Percentiles rank a stretch among this genome's conserved stretches.
Evolutionary conservation across 2,329 filamentous ascomycete species (phyloP).

Genomic region (Rhynchosporium graminicola): DNA sequence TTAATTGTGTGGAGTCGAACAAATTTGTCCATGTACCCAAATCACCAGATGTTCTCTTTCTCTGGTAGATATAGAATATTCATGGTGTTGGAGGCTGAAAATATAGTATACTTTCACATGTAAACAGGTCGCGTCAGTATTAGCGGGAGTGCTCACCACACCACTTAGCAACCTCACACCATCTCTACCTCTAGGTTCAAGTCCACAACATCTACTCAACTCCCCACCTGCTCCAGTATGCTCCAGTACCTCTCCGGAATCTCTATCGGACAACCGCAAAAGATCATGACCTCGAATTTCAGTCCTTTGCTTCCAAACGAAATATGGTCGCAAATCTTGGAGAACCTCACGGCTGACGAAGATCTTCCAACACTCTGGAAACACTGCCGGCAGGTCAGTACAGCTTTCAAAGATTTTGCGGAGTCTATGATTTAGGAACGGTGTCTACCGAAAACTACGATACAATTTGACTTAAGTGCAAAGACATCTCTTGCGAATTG

Average conservation of each 20-base stretch:
- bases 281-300: neutral
- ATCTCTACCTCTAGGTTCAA: too few relatives aligned
- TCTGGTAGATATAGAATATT: too few relatives aligned
- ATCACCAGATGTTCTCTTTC: too few relatives aligned
- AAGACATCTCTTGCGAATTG: neutral
- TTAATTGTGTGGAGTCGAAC: too few relatives aligned
- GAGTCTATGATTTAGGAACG: conserved; percentile 26
- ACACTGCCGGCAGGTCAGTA: conserved; percentile 25
- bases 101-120: neutral
- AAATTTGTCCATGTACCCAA: too few relatives aligned
- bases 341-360: conserved; percentile 19
- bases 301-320: conserved; percentile 25
- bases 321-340: conserved; percentile 26
- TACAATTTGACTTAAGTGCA: conserved; percentile 25
- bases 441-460: conserved; percentile 24
- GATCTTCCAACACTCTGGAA: conserved; percentile 27
- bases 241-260: too few relatives aligned
- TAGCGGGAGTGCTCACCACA: too few relatives aligned
- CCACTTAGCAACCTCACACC: too few relatives aligned
- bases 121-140: neutral
- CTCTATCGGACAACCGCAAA: neutral
- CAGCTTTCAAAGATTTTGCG: conserved; percentile 19
- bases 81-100: too few relatives aligned
- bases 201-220: too few relatives aligned
- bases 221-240: too few relatives aligned